A percentile compares a stretch with the other conserved stretches of the same genome.
Conservation (phyloP, 2,329 filamentous ascomycete species). For the Fusarium illudens region DNA sequence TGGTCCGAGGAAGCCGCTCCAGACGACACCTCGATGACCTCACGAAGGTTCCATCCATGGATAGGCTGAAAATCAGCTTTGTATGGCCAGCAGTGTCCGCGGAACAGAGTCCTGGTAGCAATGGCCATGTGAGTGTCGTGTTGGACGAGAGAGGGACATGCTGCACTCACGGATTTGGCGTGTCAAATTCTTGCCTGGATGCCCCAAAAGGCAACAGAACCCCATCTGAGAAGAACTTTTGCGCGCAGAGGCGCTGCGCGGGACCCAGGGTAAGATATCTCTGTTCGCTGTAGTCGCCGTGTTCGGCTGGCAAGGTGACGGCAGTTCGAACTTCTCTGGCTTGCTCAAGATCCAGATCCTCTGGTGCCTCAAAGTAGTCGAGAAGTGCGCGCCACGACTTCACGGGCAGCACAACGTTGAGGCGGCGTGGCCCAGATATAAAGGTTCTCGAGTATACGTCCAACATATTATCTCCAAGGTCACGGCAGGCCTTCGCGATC, state of each 20-base stretch:
- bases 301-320: background rate
- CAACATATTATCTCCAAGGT: background rate
- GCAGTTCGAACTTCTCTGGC: background rate
- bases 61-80: background rate
- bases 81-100: constrained; percentile 1
- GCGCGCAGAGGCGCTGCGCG: background rate
- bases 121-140: background rate
- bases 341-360: background rate
- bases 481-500: background rate
- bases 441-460: background rate
- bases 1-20: constrained; percentile 9
- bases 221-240: constrained; percentile 3
- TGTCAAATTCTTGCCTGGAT: background rate
- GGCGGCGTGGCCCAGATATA: background rate
- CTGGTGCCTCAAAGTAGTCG: background rate
- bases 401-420: constrained; percentile 5
- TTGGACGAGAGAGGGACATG: background rate
- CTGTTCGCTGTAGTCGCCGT: background rate
- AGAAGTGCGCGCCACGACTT: background rate
- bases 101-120: background rate
- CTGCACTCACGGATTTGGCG: constrained; percentile 12
- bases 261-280: background rate
- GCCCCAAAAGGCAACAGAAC: constrained; percentile 16
- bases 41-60: background rate
- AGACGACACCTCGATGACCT: background rate